Conservation (phyloP, 2,329 filamentous ascomycete species). For the Monascus ruber region DNA sequence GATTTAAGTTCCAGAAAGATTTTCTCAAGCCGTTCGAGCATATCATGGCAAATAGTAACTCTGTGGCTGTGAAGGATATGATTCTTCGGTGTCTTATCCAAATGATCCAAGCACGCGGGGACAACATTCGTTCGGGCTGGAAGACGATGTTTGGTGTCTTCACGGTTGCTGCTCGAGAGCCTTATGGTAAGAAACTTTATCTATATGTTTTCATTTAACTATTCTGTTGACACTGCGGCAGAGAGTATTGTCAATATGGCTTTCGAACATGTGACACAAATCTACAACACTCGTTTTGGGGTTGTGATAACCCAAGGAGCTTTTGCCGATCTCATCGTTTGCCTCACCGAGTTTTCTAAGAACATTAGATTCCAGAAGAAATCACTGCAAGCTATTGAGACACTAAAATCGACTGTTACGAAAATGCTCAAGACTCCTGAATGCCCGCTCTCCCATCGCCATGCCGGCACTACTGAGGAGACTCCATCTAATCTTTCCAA, state of each 20-base stretch:
- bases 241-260: constrained; percentile 94
- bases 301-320: constrained; percentile 93
- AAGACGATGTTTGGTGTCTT: constrained; percentile 99
- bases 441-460: constrained; percentile 69
- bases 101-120: constrained; percentile 94
- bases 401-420: constrained; percentile 82
- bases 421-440: constrained; percentile 94
- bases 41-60: constrained; percentile 84
- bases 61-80: constrained; percentile 94
- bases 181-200: constrained; percentile 48
- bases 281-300: constrained; percentile 91
- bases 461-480: constrained; percentile 34
- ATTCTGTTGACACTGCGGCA: constrained; percentile 20
- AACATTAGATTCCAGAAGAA: constrained; percentile 99
- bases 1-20: constrained; percentile 99
- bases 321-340: constrained; percentile 92
- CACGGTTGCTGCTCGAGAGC: constrained; percentile 85
- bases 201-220: background rate
- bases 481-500: constrained; percentile 41
- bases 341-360: constrained; percentile 96
- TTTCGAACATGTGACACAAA: constrained; percentile 90
- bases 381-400: constrained; percentile 88
- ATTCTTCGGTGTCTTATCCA: constrained; percentile 91
- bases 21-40: constrained; percentile 98
- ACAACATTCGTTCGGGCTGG: constrained; percentile 97